Evolutionary conservation across 257 asterid genomes (phyloP), one percentile per base, ranked within the genome.

Genomic region (Scutellaria barbata): DNA sequence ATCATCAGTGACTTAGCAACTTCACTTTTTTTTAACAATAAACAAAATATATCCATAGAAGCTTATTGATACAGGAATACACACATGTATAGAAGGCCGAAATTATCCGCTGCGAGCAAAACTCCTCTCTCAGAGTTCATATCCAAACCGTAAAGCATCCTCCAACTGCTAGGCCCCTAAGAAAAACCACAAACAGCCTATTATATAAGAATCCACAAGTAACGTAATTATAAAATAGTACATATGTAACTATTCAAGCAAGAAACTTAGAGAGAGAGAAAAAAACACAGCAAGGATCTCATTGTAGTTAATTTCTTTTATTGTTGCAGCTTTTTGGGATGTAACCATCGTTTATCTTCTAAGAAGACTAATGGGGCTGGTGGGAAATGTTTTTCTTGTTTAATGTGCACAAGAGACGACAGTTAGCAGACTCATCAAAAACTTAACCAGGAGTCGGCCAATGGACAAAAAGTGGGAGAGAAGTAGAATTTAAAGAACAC

Each of bases 141-240:
- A 69, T 89, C 99, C 95, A 94, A 78, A 48, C 99, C 99, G 52
- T 91, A 94, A 57, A 94, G 83, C 99, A 94, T 94, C 83, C 87
- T 89, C 99, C 99, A 94, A 14, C 68, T 77, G 81, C 75, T 91
- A 74, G 93, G 88, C 65, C 97, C 97, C 99, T 94, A 65, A 78
- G 54, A 61, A 69, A 82, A 81, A 72, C 35, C 63, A 47, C 20
- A 22, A 79, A 56, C 41, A 73, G 51, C 63, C n/a, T 46, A 68
- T 72, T 39, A 40, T 37, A 53, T 47, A 52, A 67, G 67, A 61
- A 12, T 75, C 41, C 79, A 63, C 2, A 30, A 46, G 47, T 8
- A 55, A 37, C 53, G 16, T 40, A 33, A 13, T 17, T 40, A 66
- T 68, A 48, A 62, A n/a, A 56, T 39, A 61, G 14, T 17, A 37